A percentile compares a stretch with the other conserved stretches of the same genome.
phyloP scores from a whole-genome alignment of 164 flowering plant genomes.

The Amborella trichopoda region DNA sequence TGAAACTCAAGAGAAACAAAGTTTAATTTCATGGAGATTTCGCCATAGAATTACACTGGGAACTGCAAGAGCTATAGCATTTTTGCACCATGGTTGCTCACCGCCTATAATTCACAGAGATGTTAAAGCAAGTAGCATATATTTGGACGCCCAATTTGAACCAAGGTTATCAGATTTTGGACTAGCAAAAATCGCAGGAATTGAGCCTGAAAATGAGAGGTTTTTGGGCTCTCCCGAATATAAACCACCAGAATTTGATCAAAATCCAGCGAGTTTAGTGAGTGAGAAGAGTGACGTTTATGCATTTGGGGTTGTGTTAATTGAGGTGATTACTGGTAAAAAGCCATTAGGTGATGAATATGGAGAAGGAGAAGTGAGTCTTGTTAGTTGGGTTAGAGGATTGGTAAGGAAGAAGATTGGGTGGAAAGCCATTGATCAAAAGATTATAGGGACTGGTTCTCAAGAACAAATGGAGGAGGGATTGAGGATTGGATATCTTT shows the following conservation, averaged over 20 bases:
- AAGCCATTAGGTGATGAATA: constrained; percentile 60
- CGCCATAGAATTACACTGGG: constrained; percentile 72
- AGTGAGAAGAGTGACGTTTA: constrained; percentile 67
- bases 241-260: constrained; percentile 47
- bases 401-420: constrained; percentile 44
- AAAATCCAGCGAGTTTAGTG: constrained; percentile 22
- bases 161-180: constrained; percentile 88
- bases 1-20: constrained; percentile 35
- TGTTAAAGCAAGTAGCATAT: constrained; percentile 73
- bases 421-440: constrained; percentile 50
- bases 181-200: constrained; percentile 44
- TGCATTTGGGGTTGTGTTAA: constrained; percentile 68
- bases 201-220: constrained; percentile 33
- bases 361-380: constrained; percentile 32
- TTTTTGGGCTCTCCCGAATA: constrained; percentile 50
- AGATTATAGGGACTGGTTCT: constrained; percentile 42
- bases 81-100: constrained; percentile 88
- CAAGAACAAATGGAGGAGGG: constrained; percentile 64
- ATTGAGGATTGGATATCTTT: constrained; percentile 70
- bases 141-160: constrained; percentile 56
- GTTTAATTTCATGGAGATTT: constrained; percentile 48
- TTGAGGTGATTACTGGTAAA: constrained; percentile 76
- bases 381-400: constrained; percentile 73
- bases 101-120: constrained; percentile 76
- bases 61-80: constrained; percentile 77